phyloP scores from a whole-genome alignment of 352 stramenopile genomes.

The Peronospora destructor region DNA sequence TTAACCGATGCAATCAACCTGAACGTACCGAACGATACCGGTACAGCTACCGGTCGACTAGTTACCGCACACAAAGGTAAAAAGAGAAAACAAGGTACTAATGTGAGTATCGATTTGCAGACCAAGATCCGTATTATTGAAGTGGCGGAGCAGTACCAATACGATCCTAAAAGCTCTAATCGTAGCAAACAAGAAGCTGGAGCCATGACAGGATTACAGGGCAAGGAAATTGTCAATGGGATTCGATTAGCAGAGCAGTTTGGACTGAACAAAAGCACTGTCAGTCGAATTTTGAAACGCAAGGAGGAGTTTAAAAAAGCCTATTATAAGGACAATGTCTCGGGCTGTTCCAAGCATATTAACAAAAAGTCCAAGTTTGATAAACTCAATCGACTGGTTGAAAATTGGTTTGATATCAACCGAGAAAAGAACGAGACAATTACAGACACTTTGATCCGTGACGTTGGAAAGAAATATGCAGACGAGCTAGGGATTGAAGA shows the following conservation, averaged over 20 bases:
- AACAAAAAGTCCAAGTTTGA: slow-evolving; percentile 87
- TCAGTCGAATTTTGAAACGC: slow-evolving; percentile 80
- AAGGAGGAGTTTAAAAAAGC: slow-evolving; percentile 85
- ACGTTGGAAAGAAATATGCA: slow-evolving; percentile 64
- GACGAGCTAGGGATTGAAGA: slow-evolving; percentile 68
- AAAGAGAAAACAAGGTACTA: slow-evolving; percentile 55
- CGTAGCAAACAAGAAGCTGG: slow-evolving; percentile 32
- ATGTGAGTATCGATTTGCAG: slow-evolving; percentile 73
- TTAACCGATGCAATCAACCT: slow-evolving; percentile 31
- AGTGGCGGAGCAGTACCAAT: slow-evolving; percentile 74
- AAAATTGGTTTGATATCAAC: slow-evolving; percentile 82
- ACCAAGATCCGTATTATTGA: slow-evolving; percentile 83
- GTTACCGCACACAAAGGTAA: slow-evolving; percentile 18
- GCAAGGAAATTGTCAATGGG: slow-evolving; percentile 59
- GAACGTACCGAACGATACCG: slow-evolving; percentile 10
- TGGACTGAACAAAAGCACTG: slow-evolving; percentile 74
- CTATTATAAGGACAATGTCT: slow-evolving; percentile 84
- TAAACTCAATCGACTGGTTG: slow-evolving; percentile 69
- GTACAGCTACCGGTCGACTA: slow-evolving; percentile 5
- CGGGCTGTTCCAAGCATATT: slow-evolving; percentile 76
- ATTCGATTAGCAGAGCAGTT: slow-evolving; percentile 71
- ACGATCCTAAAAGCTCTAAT: slow-evolving; percentile 52
- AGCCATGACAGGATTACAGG: background rate
- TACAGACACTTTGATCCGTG: slow-evolving; percentile 66
- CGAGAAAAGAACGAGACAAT: slow-evolving; percentile 63